Percentiles rank a stretch among this genome's conserved stretches.
Evolutionary conservation across 2,329 filamentous ascomycete species (phyloP).

Genomic region (Aspergillus caelatus): DNA sequence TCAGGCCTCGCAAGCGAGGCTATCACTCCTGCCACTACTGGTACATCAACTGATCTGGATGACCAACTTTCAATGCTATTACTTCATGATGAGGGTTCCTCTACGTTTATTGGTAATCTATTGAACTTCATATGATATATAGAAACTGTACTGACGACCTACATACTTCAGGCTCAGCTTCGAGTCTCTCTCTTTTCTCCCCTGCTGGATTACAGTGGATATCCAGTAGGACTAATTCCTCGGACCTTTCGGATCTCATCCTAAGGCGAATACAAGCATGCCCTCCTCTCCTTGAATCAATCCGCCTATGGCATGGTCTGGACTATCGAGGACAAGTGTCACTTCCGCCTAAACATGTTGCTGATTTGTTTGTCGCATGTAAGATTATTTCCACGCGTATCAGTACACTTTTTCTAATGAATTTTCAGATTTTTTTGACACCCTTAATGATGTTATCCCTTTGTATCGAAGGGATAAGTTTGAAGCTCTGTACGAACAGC

Average conservation of each 20-base stretch:
- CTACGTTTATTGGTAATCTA: conserved; percentile 3
- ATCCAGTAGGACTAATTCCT: neutral
- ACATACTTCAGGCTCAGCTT: neutral
- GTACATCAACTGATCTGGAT: neutral
- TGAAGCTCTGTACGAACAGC: neutral
- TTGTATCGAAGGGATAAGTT: neutral
- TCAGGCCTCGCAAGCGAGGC: neutral
- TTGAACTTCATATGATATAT: neutral
- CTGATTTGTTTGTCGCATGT: conserved; percentile 1
- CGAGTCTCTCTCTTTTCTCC: conserved; percentile 1
- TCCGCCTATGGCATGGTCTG: neutral
- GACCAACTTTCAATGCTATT: conserved; percentile 1
- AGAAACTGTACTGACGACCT: neutral
- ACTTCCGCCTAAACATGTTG: neutral
- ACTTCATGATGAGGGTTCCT: neutral
- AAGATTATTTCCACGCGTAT: neutral
- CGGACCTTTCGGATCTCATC: neutral
- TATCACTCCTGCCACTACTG: conserved; percentile 1
- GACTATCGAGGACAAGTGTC: neutral
- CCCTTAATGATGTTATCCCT: neutral
- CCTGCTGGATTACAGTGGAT: conserved; percentile 2
- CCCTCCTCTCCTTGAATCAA: neutral
- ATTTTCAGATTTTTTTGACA: neutral
- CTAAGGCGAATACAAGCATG: neutral
- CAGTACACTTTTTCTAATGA: neutral